Base-by-base conservation (phyloP, 805 yeast species). In the Priceomyces haplophilus region DNA sequence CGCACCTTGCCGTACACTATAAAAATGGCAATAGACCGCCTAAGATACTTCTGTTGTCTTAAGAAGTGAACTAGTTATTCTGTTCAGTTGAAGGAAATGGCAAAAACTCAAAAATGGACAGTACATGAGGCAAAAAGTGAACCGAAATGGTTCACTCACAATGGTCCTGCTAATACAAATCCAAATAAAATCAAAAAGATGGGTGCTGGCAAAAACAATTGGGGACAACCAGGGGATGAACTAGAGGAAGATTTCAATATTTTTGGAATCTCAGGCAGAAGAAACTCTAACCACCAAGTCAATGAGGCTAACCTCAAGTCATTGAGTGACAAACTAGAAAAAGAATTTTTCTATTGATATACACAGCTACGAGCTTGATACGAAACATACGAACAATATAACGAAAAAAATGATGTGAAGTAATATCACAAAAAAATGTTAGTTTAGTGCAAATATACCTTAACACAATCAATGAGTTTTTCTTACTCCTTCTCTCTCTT, bases 141-240 rank as follows among this genome's bases (percentile, higher is more conserved):
- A 45, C 78, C 88, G 41, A 82, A 78, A 58, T 88, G 78, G 78
- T 89, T 88, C 62, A 83, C 90, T 43, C 90, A 84, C 59, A 77
- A 78, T 54, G 95, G 95, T 15, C 75, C 76, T 56, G 62, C 63
- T 47, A 82, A 84, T 53, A 75, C 79, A 41, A 80, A 83, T 48
- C 96, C 96, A 42, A 81, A 80, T 57, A 78, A 80, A 55, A 78
- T 85, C 43, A 88, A 88, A 77, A 88, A 86, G 61, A 75, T 76
- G 45, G 97, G 97, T 38, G 84, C 83, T 25, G 97, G 97, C 37
- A 82, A 80, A 54, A 83, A 82, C 51, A 88, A 88, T 57, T 88
- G 96, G 96, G 97, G 97, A 34, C 68, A 72, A 46, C 75, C 80
- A 7, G 91, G 89, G 23, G 95, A 86, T 53, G 96, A 88, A 54